Percentiles rank a stretch among this genome's conserved stretches.
Conservation (phyloP, 345 rosid genomes). For the Sonneratia caseolaris region DNA sequence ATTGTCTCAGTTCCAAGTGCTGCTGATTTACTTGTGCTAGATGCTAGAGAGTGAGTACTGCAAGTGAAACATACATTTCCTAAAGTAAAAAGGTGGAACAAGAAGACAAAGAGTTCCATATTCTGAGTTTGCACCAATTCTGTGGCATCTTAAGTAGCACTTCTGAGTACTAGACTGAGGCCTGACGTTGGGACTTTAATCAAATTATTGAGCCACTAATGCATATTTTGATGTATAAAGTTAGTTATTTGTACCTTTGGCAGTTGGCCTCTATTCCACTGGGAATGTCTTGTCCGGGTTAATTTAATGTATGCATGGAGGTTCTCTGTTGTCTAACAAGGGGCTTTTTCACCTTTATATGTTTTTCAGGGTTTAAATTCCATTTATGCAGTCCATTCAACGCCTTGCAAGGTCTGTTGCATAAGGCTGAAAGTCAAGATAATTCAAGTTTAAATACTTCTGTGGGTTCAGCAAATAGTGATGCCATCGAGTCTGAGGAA, state of each 20-base stretch:
- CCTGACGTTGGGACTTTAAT: background rate
- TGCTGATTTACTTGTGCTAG: background rate
- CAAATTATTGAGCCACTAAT: background rate
- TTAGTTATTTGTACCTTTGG: background rate
- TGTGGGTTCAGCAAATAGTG: constrained; percentile 21
- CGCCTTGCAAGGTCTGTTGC: constrained; percentile 16
- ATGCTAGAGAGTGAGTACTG: background rate
- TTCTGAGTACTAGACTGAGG: too few species aligned
- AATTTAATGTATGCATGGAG: background rate
- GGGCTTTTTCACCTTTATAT: background rate
- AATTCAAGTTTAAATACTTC: constrained; percentile 13
- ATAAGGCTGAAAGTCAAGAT: constrained; percentile 13
- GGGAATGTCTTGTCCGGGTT: background rate
- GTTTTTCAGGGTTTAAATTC: constrained; percentile 42
- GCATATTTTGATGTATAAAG: background rate
- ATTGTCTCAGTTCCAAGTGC: background rate
- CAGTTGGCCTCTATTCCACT: background rate
- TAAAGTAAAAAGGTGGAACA: background rate
- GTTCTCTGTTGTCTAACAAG: background rate
- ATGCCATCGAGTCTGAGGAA: constrained; percentile 18
- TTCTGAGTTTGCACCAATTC: background rate
- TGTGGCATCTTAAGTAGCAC: background rate
- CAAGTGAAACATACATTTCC: background rate
- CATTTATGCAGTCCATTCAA: constrained; percentile 15
- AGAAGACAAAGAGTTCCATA: background rate